Evolutionary conservation across 805 yeast species (phyloP).

Genomic region (Pichia cephalocereana): DNA sequence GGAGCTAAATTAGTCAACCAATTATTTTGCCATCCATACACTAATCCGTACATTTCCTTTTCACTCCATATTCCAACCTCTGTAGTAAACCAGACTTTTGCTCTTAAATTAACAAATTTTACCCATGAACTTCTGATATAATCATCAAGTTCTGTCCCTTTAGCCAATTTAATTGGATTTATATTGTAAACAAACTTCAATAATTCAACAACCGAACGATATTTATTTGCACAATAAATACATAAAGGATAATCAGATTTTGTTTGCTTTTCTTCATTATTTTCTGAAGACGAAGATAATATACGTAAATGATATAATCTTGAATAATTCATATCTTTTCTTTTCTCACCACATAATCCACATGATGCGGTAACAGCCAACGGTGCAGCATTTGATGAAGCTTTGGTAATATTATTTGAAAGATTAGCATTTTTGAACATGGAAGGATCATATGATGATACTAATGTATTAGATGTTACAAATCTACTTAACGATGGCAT

Average conservation of each 20-base stretch:
- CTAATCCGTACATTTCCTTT: slow-evolving; percentile 21
- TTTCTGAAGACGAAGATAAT: not conserved
- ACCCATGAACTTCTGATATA: slow-evolving; percentile 42
- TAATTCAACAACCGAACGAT: slow-evolving; percentile 77
- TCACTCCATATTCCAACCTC: slow-evolving; percentile 72
- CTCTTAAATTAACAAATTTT: slow-evolving; percentile 53
- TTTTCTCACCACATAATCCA: slow-evolving; percentile 72
- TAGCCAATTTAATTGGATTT: slow-evolving; percentile 1
- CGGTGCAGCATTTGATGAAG: slow-evolving; percentile 41
- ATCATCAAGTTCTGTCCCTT: not conserved
- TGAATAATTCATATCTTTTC: slow-evolving; percentile 65
- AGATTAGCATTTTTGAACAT: slow-evolving; percentile 2
- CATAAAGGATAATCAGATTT: slow-evolving; percentile 57
- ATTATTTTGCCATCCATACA: slow-evolving; percentile 26
- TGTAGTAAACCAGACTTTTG: slow-evolving; percentile 67
- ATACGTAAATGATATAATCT: slow-evolving; percentile 53
- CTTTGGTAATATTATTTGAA: slow-evolving; percentile 8
- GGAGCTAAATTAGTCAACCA: slow-evolving; percentile 15
- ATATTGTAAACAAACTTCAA: slow-evolving; percentile 47
- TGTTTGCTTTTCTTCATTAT: slow-evolving; percentile 23
- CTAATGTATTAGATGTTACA: slow-evolving; percentile 9
- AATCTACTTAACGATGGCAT: slow-evolving; percentile 7
- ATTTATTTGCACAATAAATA: slow-evolving; percentile 67
- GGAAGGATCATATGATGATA: slow-evolving; percentile 8
- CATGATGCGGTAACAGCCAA: slow-evolving; percentile 72